A percentile compares a stretch with the other conserved stretches of the same genome.
Conservation (phyloP, 164 flowering plant species). For the Umbilicus rupestris region DNA sequence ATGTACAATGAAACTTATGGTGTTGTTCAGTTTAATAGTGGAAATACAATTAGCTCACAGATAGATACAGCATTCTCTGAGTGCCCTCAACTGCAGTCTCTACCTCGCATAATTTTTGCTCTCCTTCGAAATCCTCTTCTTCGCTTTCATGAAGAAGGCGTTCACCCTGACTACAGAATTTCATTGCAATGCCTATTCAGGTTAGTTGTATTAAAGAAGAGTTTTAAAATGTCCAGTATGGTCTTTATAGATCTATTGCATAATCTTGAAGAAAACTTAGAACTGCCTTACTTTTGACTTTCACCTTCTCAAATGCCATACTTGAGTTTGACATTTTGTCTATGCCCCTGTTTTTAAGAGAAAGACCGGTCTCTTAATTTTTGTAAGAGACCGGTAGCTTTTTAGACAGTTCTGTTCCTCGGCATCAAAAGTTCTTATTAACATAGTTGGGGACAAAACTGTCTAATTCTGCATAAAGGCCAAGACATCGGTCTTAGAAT, state of each 20-base stretch:
- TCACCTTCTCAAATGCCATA: no score
- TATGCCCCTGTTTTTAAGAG: no score
- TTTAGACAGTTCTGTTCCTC: no score
- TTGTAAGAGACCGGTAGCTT: no score
- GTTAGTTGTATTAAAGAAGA: slow-evolving; percentile 22
- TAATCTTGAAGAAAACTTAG: no score
- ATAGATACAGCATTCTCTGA: slow-evolving; percentile 74
- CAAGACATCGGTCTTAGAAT: no score
- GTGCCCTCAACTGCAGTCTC: slow-evolving; percentile 78
- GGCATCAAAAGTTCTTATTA: no score
- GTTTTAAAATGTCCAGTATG: not conserved
- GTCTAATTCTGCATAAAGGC: no score
- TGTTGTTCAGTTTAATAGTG: slow-evolving; percentile 42
- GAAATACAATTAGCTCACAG: slow-evolving; percentile 36
- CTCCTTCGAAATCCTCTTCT: slow-evolving; percentile 85
- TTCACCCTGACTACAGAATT: slow-evolving; percentile 93
- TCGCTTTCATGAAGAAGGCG: slow-evolving; percentile 97
- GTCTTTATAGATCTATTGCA: not conserved
- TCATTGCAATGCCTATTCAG: slow-evolving; percentile 96
- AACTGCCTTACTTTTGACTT: no score
- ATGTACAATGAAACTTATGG: slow-evolving; percentile 89
- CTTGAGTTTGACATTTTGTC: no score
- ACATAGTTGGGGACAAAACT: no score
- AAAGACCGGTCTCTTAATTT: no score
- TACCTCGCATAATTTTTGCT: slow-evolving; percentile 89